Evolutionary conservation across 345 rosid species (phyloP).

Genomic region (Syzygium aqueum): DNA sequence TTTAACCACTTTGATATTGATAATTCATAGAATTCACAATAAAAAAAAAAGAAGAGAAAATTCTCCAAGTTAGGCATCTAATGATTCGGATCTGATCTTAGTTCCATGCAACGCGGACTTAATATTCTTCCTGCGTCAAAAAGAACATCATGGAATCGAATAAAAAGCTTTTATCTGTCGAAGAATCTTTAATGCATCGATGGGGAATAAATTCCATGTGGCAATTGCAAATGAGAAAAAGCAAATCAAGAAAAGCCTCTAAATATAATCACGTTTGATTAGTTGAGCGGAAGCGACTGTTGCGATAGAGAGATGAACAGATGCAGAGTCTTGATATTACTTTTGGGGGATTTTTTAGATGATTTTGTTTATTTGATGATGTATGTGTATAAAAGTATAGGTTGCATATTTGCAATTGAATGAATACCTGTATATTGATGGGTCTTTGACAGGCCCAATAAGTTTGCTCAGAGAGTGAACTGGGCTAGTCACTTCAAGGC

Average conservation of each 20-base stretch:
- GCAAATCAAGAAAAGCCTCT: not conserved
- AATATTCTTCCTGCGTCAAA: not conserved
- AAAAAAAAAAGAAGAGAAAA: not conserved
- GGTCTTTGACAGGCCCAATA: not conserved
- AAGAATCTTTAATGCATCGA: not conserved
- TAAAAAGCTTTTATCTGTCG: not conserved
- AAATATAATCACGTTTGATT: not conserved
- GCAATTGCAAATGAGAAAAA: not conserved
- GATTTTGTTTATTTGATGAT: not conserved
- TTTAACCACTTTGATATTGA: not conserved
- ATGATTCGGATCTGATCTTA: not conserved
- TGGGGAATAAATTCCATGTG: not conserved
- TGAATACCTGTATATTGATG: not conserved
- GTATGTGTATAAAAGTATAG: not conserved
- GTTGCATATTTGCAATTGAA: not conserved
- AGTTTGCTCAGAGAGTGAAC: not conserved
- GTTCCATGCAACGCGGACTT: not conserved
- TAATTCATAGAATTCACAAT: not conserved
- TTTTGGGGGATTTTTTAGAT: not conserved
- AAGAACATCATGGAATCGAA: not conserved
- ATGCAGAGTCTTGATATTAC: not conserved
- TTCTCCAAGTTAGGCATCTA: not conserved
- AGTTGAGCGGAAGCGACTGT: not conserved
- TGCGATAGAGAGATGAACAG: not conserved
- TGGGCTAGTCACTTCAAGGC: not conserved